Evolutionary conservation across 2,329 filamentous ascomycete genomes (phyloP).

Genomic region (Fonsecaea erecta): DNA sequence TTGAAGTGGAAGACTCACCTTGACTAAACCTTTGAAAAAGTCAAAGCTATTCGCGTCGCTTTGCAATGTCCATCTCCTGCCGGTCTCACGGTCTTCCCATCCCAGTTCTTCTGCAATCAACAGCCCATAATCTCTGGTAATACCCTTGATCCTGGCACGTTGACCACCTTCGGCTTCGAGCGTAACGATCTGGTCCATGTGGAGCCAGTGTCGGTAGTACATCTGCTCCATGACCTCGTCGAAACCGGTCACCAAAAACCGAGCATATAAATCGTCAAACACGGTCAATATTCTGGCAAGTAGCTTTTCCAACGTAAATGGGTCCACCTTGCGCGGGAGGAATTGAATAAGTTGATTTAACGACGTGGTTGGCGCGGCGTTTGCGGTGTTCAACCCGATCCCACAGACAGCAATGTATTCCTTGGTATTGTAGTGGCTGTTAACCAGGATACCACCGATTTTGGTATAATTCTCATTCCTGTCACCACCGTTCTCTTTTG

Average conservation of each 20-base stretch:
- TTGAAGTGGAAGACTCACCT: conserved; percentile 41
- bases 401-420: conserved; percentile 86
- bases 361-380: conserved; percentile 83
- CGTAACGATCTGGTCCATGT: conserved; percentile 73
- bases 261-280: conserved; percentile 76
- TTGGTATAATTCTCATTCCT: conserved; percentile 68
- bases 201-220: conserved; percentile 87
- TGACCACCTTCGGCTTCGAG: conserved; percentile 74
- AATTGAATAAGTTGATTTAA: conserved; percentile 70
- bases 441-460: conserved; percentile 90
- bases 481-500: conserved; percentile 28
- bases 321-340: conserved; percentile 44
- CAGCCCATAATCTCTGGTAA: conserved; percentile 90
- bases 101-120: conserved; percentile 82
- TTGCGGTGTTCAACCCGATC: conserved; percentile 83
- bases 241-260: conserved; percentile 78
- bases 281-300: conserved; percentile 78
- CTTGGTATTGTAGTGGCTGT: conserved; percentile 76
- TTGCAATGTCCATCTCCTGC: conserved; percentile 80
- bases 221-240: conserved; percentile 70
- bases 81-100: conserved; percentile 72
- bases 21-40: conserved; percentile 87
- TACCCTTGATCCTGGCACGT: conserved; percentile 78
- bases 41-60: conserved; percentile 99
- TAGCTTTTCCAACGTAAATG: conserved; percentile 75